Percentiles rank a stretch among this genome's conserved stretches.
phyloP scores from a whole-genome alignment of 1,139 yeast species.

The Scheffersomyces segobiensis region DNA sequence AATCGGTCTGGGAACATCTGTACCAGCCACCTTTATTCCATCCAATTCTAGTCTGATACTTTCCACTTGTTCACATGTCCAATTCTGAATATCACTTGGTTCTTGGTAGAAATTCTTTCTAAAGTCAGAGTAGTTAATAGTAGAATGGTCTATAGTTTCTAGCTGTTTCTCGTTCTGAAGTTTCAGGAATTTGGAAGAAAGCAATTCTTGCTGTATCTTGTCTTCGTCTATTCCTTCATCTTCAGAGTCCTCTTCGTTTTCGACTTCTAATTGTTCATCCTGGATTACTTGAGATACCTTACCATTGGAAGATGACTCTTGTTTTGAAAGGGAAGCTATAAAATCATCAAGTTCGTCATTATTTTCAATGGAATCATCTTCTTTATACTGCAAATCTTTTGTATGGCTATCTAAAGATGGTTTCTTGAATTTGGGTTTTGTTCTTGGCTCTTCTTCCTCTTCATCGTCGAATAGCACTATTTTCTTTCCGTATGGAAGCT shows the following conservation, averaged over 20 bases:
- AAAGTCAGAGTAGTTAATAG: constrained; percentile 53
- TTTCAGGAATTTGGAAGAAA: constrained; percentile 29
- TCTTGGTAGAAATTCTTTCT: constrained; percentile 66
- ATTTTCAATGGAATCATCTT: constrained; percentile 3
- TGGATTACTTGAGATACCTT: background rate
- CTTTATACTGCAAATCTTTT: background rate
- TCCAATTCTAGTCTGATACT: constrained; percentile 57
- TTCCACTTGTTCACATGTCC: constrained; percentile 54
- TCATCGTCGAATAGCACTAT: constrained; percentile 17
- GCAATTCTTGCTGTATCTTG: constrained; percentile 22
- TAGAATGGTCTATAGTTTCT: constrained; percentile 43
- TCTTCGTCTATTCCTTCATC: constrained; percentile 20
- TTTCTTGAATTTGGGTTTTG: constrained; percentile 24
- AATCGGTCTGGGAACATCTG: constrained; percentile 65
- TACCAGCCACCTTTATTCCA: constrained; percentile 65
- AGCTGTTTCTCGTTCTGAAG: constrained; percentile 39
- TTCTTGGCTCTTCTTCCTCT: constrained; percentile 14
- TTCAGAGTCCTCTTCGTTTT: constrained; percentile 6
- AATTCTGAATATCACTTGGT: constrained; percentile 50
- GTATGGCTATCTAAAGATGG: constrained; percentile 16
- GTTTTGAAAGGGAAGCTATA: constrained; percentile 4
- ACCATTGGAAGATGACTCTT: background rate
- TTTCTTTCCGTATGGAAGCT: constrained; percentile 1
- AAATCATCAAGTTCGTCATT: constrained; percentile 11
- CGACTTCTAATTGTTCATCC: background rate